These are phyloP conservation scores for Rhodamnia rubescens DNA, from an alignment of 345 rosid species.

Conservation along the genomic window DNA sequence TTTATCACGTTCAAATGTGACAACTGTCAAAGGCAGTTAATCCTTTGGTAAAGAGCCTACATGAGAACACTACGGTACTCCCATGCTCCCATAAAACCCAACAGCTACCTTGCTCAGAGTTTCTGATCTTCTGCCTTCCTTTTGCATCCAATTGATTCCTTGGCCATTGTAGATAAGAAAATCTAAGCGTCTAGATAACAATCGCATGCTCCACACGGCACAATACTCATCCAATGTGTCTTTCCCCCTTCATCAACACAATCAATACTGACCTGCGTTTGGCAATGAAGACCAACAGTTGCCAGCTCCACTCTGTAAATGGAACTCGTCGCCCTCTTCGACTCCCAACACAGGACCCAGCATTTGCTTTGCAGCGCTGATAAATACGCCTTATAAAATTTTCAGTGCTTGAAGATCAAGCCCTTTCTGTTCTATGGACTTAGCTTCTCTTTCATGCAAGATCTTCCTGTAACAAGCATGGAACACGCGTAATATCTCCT, in stretches of 20 bases:
- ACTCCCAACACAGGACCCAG: constrained; percentile 72
- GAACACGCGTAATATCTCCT: constrained; percentile 62
- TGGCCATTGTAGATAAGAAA: constrained; percentile 55
- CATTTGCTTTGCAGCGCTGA: constrained; percentile 26
- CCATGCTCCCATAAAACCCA: too few relatives aligned
- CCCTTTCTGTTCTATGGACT: constrained; percentile 23
- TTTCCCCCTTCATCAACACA: constrained; percentile 22
- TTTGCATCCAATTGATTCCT: constrained; percentile 57
- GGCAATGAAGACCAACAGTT: constrained; percentile 62
- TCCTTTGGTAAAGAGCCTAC: too few relatives aligned
- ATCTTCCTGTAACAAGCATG: constrained; percentile 53
- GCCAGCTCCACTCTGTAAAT: constrained; percentile 56
- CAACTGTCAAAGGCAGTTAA: too few relatives aligned
- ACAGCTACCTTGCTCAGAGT: constrained; percentile 41
- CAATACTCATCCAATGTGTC: constrained; percentile 49
- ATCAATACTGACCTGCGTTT: constrained; percentile 61
- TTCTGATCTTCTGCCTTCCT: constrained; percentile 62
- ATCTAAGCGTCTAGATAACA: constrained; percentile 45
- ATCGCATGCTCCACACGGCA: constrained; percentile 57
- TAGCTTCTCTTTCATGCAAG: constrained; percentile 63
- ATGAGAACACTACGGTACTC: too few relatives aligned
- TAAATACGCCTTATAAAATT: constrained; percentile 34
- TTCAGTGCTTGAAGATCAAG: constrained; percentile 44
- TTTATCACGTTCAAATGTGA: too few relatives aligned
- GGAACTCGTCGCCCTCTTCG: constrained; percentile 69